Conservation (phyloP, 768 basidiomycete genomes). For the Auricularia heimuer region DNA sequence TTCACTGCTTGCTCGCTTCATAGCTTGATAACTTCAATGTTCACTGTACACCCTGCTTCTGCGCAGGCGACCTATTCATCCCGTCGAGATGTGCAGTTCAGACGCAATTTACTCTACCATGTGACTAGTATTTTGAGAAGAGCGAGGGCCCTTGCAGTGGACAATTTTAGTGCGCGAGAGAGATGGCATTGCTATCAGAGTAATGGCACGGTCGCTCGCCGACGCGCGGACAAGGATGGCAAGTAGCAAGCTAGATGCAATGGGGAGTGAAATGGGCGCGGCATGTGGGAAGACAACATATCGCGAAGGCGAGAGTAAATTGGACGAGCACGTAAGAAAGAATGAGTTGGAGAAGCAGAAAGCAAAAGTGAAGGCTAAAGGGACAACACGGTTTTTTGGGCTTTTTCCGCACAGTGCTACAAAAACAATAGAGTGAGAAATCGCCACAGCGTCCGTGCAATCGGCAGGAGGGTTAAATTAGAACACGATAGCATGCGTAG, state of each 20-base stretch:
- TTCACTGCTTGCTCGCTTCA: too few species aligned
- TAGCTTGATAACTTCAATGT: too few species aligned
- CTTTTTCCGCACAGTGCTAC: neutral
- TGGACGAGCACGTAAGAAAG: neutral
- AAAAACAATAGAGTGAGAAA: neutral
- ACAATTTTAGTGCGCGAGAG: neutral
- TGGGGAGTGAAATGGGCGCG: neutral
- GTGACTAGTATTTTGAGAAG: neutral
- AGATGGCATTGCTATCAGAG: neutral
- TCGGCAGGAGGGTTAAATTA: neutral
- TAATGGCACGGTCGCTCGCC: neutral
- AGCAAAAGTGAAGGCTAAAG: neutral
- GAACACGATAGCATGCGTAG: neutral
- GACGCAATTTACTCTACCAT: neutral
- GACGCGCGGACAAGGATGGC: neutral
- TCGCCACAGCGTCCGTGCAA: slow-evolving; percentile 2
- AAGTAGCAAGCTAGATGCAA: neutral
- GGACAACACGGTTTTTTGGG: slow-evolving; percentile 1
- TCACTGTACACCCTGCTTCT: neutral
- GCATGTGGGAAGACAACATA: neutral
- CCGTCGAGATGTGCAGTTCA: neutral
- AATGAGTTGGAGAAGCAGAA: neutral
- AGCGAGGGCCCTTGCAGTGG: neutral
- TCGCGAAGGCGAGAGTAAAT: too few species aligned
- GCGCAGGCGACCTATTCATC: neutral